Percentiles rank a stretch among this genome's conserved stretches.
These are phyloP conservation scores for Lipomyces yamanashiensis DNA, from an alignment of 805 yeast genomes.

Conservation along the genomic window DNA sequence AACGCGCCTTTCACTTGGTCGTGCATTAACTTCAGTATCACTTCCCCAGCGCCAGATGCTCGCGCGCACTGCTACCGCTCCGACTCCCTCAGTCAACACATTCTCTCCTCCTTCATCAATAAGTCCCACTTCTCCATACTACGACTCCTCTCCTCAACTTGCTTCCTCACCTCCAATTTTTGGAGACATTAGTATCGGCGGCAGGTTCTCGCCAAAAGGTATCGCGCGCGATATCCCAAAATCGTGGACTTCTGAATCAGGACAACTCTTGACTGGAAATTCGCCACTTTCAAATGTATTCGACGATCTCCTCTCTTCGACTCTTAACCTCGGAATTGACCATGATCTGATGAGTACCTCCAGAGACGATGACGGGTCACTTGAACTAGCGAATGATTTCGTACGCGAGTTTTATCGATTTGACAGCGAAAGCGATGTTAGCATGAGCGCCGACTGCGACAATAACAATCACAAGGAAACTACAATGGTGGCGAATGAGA, in stretches of 20 bases:
- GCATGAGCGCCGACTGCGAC: constrained; percentile 3
- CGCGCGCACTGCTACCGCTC: constrained; percentile 15
- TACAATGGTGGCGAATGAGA: background rate
- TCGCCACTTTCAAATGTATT: constrained; percentile 21
- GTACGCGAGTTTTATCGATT: constrained; percentile 33
- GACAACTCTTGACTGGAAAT: background rate
- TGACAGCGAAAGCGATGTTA: constrained; percentile 17
- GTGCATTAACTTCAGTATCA: background rate
- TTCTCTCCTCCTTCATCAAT: constrained; percentile 26
- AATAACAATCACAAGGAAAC: too few species aligned
- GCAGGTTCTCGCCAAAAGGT: constrained; percentile 6
- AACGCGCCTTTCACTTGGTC: background rate
- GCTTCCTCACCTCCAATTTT: constrained; percentile 36
- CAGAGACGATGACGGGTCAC: constrained; percentile 10
- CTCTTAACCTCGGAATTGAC: constrained; percentile 20
- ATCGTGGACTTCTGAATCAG: constrained; percentile 24
- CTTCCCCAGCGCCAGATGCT: constrained; percentile 15
- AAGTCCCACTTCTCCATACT: constrained; percentile 26
- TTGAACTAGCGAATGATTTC: constrained; percentile 26
- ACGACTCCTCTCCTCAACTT: constrained; percentile 23
- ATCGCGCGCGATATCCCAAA: constrained; percentile 13
- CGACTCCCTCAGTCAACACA: constrained; percentile 8
- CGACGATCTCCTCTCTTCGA: constrained; percentile 28
- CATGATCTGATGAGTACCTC: background rate
- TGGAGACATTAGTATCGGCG: background rate